These are phyloP conservation scores for Erodium trifolium DNA, from an alignment of 441 rosid genomes.

Conservation along the genomic window DNA sequence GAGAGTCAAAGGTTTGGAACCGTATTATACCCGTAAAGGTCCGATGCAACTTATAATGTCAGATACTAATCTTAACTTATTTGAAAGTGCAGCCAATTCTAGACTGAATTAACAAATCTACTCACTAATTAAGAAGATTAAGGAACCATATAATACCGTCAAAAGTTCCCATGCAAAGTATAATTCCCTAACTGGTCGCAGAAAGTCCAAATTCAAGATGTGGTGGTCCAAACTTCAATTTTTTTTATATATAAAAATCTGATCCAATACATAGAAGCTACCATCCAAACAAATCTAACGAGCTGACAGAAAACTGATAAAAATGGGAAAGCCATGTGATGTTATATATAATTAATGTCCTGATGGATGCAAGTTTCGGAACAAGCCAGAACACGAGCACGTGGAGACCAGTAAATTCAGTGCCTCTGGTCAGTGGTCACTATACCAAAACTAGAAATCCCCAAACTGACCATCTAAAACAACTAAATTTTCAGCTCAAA, in stretches of 20 bases:
- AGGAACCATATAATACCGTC: no score
- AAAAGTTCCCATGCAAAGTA: background rate
- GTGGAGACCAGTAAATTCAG: no score
- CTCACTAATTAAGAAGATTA: no score
- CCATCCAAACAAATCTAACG: background rate
- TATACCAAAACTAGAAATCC: background rate
- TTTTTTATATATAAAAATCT: background rate
- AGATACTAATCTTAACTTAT: no score
- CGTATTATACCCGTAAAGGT: background rate
- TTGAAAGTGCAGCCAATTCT: no score
- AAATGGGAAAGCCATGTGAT: background rate
- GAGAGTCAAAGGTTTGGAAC: background rate
- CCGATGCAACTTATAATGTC: background rate
- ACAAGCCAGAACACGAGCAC: no score
- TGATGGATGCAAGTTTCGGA: no score
- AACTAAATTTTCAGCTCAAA: background rate
- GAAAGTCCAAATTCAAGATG: background rate
- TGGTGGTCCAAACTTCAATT: background rate
- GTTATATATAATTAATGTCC: no score
- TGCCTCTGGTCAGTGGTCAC: background rate
- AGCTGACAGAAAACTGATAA: background rate
- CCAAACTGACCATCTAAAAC: slow-evolving; percentile 1
- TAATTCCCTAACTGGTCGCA: background rate
- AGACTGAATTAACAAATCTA: no score
- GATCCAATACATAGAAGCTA: background rate